These are phyloP conservation scores for Adansonia rubrostipa DNA, from an alignment of 441 rosid species.

Conservation along the genomic window DNA sequence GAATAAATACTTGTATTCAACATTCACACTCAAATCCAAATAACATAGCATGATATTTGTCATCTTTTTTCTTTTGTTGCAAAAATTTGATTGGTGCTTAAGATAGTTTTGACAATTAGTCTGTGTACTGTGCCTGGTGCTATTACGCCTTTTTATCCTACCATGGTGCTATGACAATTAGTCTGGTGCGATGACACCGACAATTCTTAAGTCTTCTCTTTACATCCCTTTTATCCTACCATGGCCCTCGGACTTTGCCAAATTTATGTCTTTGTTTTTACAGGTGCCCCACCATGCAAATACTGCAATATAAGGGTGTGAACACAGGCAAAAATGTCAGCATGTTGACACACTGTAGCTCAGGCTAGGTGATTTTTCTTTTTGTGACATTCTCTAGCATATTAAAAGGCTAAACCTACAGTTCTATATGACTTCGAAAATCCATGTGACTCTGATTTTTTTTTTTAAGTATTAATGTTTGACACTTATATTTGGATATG, in stretches of 20 bases:
- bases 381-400: background rate
- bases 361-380: background rate
- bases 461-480: too few relatives aligned
- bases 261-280: background rate
- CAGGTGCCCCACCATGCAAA: background rate
- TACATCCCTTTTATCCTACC: background rate
- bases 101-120: background rate
- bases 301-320: background rate
- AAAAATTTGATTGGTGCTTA: too few relatives aligned
- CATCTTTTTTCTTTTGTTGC: background rate
- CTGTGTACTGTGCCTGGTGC: background rate
- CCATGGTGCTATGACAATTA: too few relatives aligned
- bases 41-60: background rate
- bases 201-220: background rate
- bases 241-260: background rate
- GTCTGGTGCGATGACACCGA: too few relatives aligned
- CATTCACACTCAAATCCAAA: too few relatives aligned
- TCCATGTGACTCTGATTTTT: too few relatives aligned
- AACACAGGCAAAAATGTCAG: background rate
- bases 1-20: too few relatives aligned
- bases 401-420: background rate
- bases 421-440: too few relatives aligned
- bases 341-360: background rate
- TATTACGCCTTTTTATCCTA: too few relatives aligned
- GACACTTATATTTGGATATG: too few relatives aligned